phyloP scores from a whole-genome alignment of 345 rosid genomes.

The Erucastrum elatum region DNA sequence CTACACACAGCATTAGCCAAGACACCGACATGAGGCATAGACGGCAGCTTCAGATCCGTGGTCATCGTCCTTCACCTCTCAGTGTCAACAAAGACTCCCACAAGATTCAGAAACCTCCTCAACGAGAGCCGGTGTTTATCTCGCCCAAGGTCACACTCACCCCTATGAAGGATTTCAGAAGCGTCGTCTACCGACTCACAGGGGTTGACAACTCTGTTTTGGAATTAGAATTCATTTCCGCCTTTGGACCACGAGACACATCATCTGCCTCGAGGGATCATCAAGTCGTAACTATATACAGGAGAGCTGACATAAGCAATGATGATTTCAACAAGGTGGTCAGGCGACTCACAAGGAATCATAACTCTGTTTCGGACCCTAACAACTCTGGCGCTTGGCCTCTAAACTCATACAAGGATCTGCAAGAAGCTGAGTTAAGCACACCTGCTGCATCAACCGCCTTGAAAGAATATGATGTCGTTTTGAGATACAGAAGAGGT shows the following conservation, averaged over 20 bases:
- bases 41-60: neutral
- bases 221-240: neutral
- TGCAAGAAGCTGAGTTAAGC: neutral
- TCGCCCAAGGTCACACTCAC: neutral
- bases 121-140: neutral
- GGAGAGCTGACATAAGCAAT: neutral
- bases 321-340: neutral
- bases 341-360: neutral
- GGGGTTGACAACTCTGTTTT: neutral
- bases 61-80: slow-evolving; percentile 5
- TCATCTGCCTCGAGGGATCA: neutral
- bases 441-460: neutral
- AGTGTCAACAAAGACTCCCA: neutral
- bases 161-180: neutral
- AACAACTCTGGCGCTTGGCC: too few relatives aligned
- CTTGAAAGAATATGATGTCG: slow-evolving; percentile 21
- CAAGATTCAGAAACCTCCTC: neutral
- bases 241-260: neutral
- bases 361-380: neutral
- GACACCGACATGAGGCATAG: neutral
- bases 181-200: neutral
- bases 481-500: slow-evolving; percentile 1
- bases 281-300: neutral
- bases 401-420: neutral
- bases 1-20: too few relatives aligned